Evolutionary conservation across 805 yeast genomes (phyloP).

Genomic region (Candida ficus): DNA sequence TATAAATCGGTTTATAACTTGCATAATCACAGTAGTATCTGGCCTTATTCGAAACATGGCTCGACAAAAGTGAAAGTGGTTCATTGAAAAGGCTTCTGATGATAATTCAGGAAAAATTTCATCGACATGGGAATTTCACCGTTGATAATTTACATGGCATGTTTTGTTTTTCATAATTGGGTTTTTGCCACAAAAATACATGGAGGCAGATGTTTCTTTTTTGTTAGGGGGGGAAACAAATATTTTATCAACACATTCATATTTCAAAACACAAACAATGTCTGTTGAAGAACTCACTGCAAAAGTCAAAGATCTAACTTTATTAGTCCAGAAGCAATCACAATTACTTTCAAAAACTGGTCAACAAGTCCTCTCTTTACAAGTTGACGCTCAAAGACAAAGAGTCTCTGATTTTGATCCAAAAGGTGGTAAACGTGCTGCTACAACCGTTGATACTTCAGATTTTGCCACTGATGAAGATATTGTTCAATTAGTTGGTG

Average conservation of each 20-base stretch:
- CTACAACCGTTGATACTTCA: conserved; percentile 32
- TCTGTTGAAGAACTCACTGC: conserved; percentile 26
- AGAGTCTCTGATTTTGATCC: conserved; percentile 29
- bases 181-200: too few species aligned
- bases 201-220: too few species aligned
- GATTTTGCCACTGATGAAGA: conserved; percentile 80
- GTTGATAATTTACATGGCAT: too few species aligned
- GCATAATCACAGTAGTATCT: too few species aligned
- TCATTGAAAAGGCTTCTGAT: too few species aligned
- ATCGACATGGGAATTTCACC: too few species aligned
- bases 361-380: conserved; percentile 65
- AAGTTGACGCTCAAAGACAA: conserved; percentile 48
- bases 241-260: too few species aligned
- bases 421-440: conserved; percentile 6
- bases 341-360: conserved; percentile 71
- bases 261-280: conserved; percentile 3
- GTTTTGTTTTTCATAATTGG: too few species aligned
- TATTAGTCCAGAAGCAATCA: conserved; percentile 59
- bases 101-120: too few species aligned
- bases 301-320: conserved; percentile 47
- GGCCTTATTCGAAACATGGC: too few species aligned
- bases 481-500: conserved; percentile 80
- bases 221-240: background rate
- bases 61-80: too few species aligned
- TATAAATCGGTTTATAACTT: too few species aligned